Evolutionary conservation across 768 basidiomycete genomes (phyloP).

Genomic region (Lactifluus hygrophoroides): DNA sequence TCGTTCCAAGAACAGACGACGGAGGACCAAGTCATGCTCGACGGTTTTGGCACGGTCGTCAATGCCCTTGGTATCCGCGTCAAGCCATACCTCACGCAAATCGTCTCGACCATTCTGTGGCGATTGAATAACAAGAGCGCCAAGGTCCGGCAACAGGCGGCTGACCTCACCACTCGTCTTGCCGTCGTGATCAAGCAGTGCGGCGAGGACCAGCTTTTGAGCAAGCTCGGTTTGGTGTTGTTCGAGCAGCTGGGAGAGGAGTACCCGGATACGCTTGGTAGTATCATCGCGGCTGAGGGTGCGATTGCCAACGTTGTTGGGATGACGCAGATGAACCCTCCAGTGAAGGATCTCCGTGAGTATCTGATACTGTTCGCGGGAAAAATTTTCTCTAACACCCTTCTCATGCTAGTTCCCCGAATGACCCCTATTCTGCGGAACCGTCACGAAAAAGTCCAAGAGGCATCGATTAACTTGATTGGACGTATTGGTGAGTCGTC

Average conservation of each 20-base stretch:
- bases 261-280: constrained; percentile 97
- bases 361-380: constrained; percentile 25
- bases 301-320: constrained; percentile 99
- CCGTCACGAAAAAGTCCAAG: constrained; percentile 98
- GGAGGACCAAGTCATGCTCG: constrained; percentile 98
- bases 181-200: constrained; percentile 99
- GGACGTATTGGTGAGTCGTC: constrained; percentile 70
- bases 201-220: constrained; percentile 90
- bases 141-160: constrained; percentile 97
- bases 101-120: constrained; percentile 98
- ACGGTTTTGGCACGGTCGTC: constrained; percentile 96
- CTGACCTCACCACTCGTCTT: constrained; percentile 92
- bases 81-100: constrained; percentile 97
- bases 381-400: background rate
- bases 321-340: constrained; percentile 99
- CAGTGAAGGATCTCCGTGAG: constrained; percentile 96
- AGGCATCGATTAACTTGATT: constrained; percentile 98
- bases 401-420: constrained; percentile 68
- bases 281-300: constrained; percentile 97
- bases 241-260: constrained; percentile 99
- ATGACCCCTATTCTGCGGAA: constrained; percentile 99
- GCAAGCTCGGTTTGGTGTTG: constrained; percentile 91
- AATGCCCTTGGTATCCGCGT: constrained; percentile 93
- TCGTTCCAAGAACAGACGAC: constrained; percentile 99
- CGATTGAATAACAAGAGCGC: constrained; percentile 99